Conservation (phyloP, 805 yeast genomes). For the Citeromyces matritensis region DNA sequence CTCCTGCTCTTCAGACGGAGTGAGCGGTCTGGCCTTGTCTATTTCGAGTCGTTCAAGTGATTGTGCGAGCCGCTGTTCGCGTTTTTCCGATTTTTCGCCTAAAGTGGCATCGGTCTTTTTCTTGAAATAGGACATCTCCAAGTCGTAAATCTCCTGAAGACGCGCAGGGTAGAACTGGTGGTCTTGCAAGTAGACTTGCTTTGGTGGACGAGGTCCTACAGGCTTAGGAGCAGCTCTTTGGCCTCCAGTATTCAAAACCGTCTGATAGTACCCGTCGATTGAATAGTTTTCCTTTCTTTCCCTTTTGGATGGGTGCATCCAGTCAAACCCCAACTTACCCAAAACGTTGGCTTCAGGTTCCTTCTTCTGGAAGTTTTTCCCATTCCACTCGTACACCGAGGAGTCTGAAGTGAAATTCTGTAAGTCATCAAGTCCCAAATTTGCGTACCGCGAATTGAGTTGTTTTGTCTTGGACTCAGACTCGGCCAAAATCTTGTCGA, state of each 20-base stretch:
- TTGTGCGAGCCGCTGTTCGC: conserved; percentile 23
- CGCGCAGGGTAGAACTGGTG: conserved; percentile 85
- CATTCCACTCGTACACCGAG: conserved; percentile 80
- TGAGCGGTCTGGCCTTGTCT: conserved; percentile 62
- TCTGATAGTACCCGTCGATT: conserved; percentile 31
- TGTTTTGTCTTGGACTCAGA: conserved; percentile 54
- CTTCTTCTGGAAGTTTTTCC: conserved; percentile 65
- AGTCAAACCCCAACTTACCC: conserved; percentile 35
- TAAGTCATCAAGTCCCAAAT: conserved; percentile 60
- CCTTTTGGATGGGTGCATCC: conserved; percentile 81
- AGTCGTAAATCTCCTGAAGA: conserved; percentile 59
- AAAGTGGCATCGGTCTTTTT: conserved; percentile 44
- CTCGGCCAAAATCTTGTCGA: conserved; percentile 41
- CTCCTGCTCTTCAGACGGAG: conserved; percentile 63
- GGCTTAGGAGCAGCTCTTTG: conserved; percentile 26
- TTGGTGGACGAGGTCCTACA: conserved; percentile 71
- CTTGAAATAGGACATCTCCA: conserved; percentile 66
- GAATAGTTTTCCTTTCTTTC: conserved; percentile 69
- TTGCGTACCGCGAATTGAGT: conserved; percentile 45
- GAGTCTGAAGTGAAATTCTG: conserved; percentile 60
- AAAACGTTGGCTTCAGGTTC: conserved; percentile 25
- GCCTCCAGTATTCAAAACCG: conserved; percentile 62
- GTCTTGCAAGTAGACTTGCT: conserved; percentile 67
- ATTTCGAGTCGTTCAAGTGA: conserved; percentile 59
- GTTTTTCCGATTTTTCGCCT: conserved; percentile 11